A percentile compares a stretch with the other conserved stretches of the same genome.
These are phyloP conservation scores for Pythium rishiriense DNA, from an alignment of 352 stramenopile species.

Conservation along the genomic window DNA sequence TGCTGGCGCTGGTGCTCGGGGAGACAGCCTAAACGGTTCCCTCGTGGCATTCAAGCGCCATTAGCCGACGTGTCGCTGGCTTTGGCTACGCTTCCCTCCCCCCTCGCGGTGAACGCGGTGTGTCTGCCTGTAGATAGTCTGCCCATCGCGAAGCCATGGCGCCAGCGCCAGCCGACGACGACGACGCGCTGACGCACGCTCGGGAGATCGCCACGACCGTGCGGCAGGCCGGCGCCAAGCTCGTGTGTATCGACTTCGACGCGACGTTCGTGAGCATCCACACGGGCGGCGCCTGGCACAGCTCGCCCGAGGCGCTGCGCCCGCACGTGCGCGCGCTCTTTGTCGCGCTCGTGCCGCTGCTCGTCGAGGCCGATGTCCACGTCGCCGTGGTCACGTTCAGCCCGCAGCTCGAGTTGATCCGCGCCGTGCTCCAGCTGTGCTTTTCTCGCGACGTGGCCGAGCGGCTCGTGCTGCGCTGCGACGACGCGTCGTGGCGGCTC, in stretches of 20 bases:
- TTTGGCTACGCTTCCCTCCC: no score
- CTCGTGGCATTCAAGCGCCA: not conserved
- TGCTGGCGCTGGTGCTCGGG: not conserved
- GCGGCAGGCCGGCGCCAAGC: constrained; percentile 40
- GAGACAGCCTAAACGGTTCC: not conserved
- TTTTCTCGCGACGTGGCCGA: constrained; percentile 39
- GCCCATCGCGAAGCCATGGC: constrained; percentile 1
- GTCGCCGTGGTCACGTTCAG: constrained; percentile 85
- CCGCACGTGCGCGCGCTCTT: constrained; percentile 68
- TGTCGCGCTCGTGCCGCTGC: constrained; percentile 50
- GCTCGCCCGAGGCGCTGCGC: constrained; percentile 41
- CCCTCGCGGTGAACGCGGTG: not conserved
- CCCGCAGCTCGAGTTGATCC: constrained; percentile 66
- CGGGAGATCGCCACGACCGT: constrained; percentile 45
- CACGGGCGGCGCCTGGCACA: constrained; percentile 62
- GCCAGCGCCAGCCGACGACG: not conserved
- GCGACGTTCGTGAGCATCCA: constrained; percentile 78
- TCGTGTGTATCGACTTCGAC: constrained; percentile 87
- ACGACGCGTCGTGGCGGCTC: constrained; percentile 63
- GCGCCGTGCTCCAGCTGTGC: constrained; percentile 53
- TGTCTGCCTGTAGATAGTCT: not conserved
- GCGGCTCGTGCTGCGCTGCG: constrained; percentile 58
- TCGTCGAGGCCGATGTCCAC: constrained; percentile 40
- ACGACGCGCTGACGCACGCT: constrained; percentile 16
- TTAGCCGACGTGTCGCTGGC: not conserved